Evolutionary conservation across 1,284 basidiomycete genomes (phyloP).

Genomic region (Sporisorium reilianum): DNA sequence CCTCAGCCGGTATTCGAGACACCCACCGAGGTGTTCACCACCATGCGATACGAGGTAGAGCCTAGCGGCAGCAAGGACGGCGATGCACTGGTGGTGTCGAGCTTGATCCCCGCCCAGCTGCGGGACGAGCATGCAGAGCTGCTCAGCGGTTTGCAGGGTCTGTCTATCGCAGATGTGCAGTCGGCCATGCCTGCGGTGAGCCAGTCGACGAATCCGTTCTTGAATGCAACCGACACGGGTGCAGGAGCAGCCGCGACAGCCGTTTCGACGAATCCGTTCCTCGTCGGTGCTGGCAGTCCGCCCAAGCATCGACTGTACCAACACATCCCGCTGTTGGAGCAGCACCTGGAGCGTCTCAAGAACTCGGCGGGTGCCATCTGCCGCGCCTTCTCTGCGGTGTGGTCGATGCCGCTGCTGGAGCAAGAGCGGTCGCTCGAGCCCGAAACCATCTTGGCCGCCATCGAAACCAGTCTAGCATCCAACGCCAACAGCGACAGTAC

Average conservation of each 20-base stretch:
- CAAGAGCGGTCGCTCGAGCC: slow-evolving; percentile 25
- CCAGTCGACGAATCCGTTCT: slow-evolving; percentile 39
- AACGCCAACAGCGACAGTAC: slow-evolving; percentile 1
- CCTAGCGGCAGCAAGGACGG: neutral
- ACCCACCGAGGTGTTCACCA: slow-evolving; percentile 51
- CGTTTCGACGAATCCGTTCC: slow-evolving; percentile 31
- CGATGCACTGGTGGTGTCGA: slow-evolving; percentile 35
- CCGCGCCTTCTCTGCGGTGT: slow-evolving; percentile 35
- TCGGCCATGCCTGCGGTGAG: neutral
- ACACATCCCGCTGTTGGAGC: slow-evolving; percentile 37
- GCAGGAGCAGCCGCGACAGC: neutral
- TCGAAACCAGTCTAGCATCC: slow-evolving; percentile 23
- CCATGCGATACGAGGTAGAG: slow-evolving; percentile 40
- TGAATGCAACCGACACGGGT: slow-evolving; percentile 10
- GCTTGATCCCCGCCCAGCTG: slow-evolving; percentile 21
- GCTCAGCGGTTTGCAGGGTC: slow-evolving; percentile 11
- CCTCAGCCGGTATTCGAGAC: slow-evolving; percentile 15
- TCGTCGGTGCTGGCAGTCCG: slow-evolving; percentile 9
- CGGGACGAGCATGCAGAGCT: slow-evolving; percentile 12
- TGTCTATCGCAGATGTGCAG: slow-evolving; percentile 6
- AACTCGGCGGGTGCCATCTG: slow-evolving; percentile 43
- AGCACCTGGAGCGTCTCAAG: slow-evolving; percentile 41
- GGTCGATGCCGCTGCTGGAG: slow-evolving; percentile 37
- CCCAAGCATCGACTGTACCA: slow-evolving; percentile 29
- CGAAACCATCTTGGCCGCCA: slow-evolving; percentile 28